phyloP scores from a whole-genome alignment of 1,284 basidiomycete species.

The Neonothopanus nambi region DNA sequence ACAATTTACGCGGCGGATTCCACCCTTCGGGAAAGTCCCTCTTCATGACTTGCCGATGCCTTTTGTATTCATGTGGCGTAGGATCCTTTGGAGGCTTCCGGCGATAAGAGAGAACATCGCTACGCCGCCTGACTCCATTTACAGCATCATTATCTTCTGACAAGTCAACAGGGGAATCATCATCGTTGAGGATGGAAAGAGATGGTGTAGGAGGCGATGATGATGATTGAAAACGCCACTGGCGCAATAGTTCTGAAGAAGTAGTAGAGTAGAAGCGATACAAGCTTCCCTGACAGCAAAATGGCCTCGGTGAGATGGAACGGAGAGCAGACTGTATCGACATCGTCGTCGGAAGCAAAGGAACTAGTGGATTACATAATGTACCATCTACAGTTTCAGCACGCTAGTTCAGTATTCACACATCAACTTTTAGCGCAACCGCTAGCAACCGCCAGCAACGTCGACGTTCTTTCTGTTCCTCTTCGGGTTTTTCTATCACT shows the following conservation, averaged over 20 bases:
- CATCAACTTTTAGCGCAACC: slow-evolving; percentile 4
- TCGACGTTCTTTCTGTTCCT: slow-evolving; percentile 20
- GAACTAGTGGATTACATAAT: slow-evolving; percentile 1
- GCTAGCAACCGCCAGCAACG: neutral
- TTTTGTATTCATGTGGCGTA: slow-evolving; percentile 53
- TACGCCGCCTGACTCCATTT: slow-evolving; percentile 35
- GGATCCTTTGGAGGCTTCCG: slow-evolving; percentile 40
- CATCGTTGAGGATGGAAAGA: slow-evolving; percentile 52
- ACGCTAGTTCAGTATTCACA: neutral
- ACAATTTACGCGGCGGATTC: slow-evolving; percentile 84
- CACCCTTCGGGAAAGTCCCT: slow-evolving; percentile 76
- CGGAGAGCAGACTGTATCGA: neutral
- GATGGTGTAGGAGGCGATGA: slow-evolving; percentile 17
- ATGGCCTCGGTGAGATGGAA: neutral
- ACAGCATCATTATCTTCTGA: slow-evolving; percentile 53
- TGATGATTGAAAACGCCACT: slow-evolving; percentile 9
- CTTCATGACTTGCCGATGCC: slow-evolving; percentile 61
- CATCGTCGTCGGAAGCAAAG: slow-evolving; percentile 1
- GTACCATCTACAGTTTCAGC: too few species aligned
- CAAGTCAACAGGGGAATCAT: slow-evolving; percentile 47
- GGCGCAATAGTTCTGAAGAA: slow-evolving; percentile 11
- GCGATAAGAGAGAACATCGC: slow-evolving; percentile 40
- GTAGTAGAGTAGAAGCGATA: slow-evolving; percentile 4
- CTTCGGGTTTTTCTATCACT: slow-evolving; percentile 18
- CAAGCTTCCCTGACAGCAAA: neutral